A percentile compares a stretch with the other conserved stretches of the same genome.
These are phyloP conservation scores for Solanum stenotomum DNA, from an alignment of 257 asterid species.

Conservation along the genomic window DNA sequence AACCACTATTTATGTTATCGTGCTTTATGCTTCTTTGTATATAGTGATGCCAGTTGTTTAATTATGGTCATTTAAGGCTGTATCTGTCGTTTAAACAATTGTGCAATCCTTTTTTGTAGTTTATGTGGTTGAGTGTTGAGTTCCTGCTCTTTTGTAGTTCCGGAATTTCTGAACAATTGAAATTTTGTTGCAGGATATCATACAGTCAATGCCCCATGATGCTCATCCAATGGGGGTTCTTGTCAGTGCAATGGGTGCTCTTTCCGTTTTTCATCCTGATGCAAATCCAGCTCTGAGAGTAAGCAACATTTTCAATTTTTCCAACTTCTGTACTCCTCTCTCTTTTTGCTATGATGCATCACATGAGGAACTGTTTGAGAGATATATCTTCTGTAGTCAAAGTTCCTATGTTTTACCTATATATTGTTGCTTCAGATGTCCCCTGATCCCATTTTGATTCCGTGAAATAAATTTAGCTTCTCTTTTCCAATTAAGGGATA, in stretches of 20 bases:
- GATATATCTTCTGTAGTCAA: not conserved
- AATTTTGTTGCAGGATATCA: constrained; percentile 72
- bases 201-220: constrained; percentile 98
- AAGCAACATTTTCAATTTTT: constrained; percentile 11
- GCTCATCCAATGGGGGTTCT: constrained; percentile 99
- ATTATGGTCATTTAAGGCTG: not conserved
- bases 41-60: not conserved
- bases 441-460: not conserved
- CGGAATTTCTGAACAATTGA: constrained; percentile 16
- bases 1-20: not conserved
- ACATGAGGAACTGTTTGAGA: not conserved
- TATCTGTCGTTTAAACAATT: not conserved
- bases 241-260: constrained; percentile 94
- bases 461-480: not conserved
- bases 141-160: not conserved
- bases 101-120: not conserved
- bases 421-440: not conserved
- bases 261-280: constrained; percentile 96
- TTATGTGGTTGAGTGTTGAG: not conserved
- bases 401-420: not conserved
- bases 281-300: constrained; percentile 99
- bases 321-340: not conserved
- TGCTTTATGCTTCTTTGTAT: not conserved
- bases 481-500: not conserved
- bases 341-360: not conserved